phyloP scores from a whole-genome alignment of 768 basidiomycete genomes.

The Crucibulum laeve region DNA sequence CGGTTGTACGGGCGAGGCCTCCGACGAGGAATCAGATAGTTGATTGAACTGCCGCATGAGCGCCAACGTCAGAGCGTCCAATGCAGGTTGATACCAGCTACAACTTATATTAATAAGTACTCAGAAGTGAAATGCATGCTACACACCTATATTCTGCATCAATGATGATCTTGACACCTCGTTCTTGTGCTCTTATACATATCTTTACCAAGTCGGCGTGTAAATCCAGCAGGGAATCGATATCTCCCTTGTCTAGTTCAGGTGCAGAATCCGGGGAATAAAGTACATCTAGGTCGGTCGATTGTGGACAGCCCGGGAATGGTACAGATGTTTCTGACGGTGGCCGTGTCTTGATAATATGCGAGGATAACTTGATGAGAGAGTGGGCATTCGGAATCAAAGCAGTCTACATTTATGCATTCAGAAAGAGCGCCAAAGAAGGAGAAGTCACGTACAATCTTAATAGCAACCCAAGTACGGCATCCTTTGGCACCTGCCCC shows the following conservation, averaged over 20 bases:
- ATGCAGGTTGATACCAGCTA: slow-evolving; percentile 74
- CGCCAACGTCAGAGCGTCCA: slow-evolving; percentile 74
- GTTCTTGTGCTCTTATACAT: slow-evolving; percentile 55
- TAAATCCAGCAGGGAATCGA: slow-evolving; percentile 56
- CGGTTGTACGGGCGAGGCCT: slow-evolving; percentile 42
- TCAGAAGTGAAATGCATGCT: background rate
- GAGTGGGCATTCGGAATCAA: slow-evolving; percentile 60
- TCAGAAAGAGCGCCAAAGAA: slow-evolving; percentile 4
- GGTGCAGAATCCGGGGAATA: slow-evolving; percentile 9
- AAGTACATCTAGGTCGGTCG: slow-evolving; percentile 56
- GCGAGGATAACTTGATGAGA: slow-evolving; percentile 57
- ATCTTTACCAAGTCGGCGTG: slow-evolving; percentile 60
- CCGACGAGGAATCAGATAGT: slow-evolving; percentile 11
- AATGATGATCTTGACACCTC: slow-evolving; percentile 67
- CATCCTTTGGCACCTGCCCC: slow-evolving; percentile 25
- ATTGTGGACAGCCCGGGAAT: slow-evolving; percentile 67
- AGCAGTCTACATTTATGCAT: slow-evolving; percentile 46
- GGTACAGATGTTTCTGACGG: slow-evolving; percentile 30
- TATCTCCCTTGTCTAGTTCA: slow-evolving; percentile 47
- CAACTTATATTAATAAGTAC: background rate
- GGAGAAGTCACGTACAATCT: slow-evolving; percentile 49
- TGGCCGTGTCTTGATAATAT: slow-evolving; percentile 44
- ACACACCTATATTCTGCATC: slow-evolving; percentile 82
- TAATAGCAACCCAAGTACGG: slow-evolving; percentile 82
- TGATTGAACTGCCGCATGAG: slow-evolving; percentile 79